These are phyloP conservation scores for Adenanthera pavonina DNA, from an alignment of 306 rosid species.

Conservation along the genomic window DNA sequence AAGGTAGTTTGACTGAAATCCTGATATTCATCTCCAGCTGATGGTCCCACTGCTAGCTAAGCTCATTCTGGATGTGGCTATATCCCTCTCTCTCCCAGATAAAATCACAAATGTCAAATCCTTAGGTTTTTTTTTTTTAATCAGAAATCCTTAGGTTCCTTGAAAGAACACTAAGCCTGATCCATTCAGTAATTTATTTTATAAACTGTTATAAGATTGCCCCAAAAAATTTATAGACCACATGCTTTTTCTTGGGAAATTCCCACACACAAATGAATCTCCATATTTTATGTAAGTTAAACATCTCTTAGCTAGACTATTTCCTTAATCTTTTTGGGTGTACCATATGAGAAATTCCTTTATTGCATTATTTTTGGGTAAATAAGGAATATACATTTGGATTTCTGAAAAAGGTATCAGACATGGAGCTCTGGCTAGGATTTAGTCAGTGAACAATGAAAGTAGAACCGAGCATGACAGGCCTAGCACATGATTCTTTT, in stretches of 20 bases:
- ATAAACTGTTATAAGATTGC: background rate
- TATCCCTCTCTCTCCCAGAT: background rate
- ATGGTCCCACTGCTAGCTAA: constrained; percentile 12
- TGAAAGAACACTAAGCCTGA: background rate
- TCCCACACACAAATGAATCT: background rate
- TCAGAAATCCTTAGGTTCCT: background rate
- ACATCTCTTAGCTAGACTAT: constrained; percentile 11
- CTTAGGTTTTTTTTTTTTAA: background rate
- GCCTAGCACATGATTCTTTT: constrained; percentile 28
- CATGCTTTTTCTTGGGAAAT: background rate
- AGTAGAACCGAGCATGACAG: constrained; percentile 35
- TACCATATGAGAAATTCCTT: constrained; percentile 32
- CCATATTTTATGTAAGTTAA: constrained; percentile 6
- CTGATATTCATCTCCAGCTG: constrained; percentile 15
- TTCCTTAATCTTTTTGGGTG: constrained; percentile 24
- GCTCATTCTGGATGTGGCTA: constrained; percentile 3
- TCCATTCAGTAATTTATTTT: background rate
- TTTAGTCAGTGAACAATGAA: constrained; percentile 32
- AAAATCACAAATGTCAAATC: background rate
- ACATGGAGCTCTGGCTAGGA: constrained; percentile 21
- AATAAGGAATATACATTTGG: constrained; percentile 36
- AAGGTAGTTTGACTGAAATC: constrained; percentile 34
- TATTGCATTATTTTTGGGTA: constrained; percentile 37
- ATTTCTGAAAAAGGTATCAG: constrained; percentile 29
- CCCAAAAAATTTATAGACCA: background rate